phyloP scores from a whole-genome alignment of 257 asterid species.

The Scutellaria galericulata region DNA sequence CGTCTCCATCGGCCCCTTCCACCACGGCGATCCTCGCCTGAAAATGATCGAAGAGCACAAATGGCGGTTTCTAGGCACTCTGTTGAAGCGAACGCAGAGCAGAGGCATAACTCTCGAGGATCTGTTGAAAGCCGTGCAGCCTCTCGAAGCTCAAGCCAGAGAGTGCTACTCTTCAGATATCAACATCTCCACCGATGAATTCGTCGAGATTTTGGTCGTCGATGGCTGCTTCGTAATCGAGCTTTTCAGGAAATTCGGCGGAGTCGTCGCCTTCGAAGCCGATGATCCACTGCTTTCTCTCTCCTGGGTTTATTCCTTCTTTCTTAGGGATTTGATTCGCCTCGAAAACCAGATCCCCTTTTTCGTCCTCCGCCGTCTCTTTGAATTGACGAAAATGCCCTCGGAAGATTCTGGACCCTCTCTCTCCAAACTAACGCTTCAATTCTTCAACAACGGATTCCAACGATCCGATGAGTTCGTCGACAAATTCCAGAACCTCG shows the following conservation, averaged over 20 bases:
- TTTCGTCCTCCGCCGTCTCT: conserved; percentile 61
- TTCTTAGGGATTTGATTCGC: conserved; percentile 70
- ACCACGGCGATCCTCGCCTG: conserved; percentile 65
- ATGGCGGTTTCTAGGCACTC: conserved; percentile 73
- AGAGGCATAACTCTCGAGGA: conserved; percentile 48
- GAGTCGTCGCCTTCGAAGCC: conserved; percentile 53
- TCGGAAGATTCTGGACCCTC: conserved; percentile 48
- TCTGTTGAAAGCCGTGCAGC: conserved; percentile 56
- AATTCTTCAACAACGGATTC: conserved; percentile 60
- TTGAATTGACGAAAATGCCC: conserved; percentile 55
- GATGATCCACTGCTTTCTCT: conserved; percentile 73
- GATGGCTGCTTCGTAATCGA: conserved; percentile 92
- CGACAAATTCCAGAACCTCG: conserved; percentile 31
- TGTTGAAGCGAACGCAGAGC: conserved; percentile 48
- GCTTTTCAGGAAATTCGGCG: conserved; percentile 66
- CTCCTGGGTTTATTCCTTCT: conserved; percentile 74
- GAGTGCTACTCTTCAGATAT: conserved; percentile 70
- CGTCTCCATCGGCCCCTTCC: conserved; percentile 88
- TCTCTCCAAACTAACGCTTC: conserved; percentile 45
- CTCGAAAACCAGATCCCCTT: conserved; percentile 89
- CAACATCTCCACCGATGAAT: conserved; percentile 49
- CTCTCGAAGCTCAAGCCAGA: conserved; percentile 59
- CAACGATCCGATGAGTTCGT: conserved; percentile 55
- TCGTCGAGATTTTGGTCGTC: conserved; percentile 73
- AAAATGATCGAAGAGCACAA: conserved; percentile 86